Conservation (phyloP, 768 basidiomycete species). For the Lactarius sanguifluus region DNA sequence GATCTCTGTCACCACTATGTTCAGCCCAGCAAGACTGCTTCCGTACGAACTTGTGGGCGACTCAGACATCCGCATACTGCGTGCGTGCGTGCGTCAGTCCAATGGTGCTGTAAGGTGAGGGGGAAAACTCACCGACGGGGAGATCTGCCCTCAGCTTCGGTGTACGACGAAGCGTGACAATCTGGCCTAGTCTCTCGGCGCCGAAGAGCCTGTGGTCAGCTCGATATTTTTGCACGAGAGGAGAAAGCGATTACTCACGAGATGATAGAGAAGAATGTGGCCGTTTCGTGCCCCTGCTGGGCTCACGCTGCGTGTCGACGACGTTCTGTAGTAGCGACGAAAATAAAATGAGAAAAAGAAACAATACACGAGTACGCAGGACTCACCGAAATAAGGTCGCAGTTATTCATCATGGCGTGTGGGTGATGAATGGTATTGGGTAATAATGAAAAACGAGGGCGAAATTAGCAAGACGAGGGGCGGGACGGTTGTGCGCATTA, state of each 20-base stretch:
- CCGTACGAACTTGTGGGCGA: not conserved
- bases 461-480: not conserved
- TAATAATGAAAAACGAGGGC: no score
- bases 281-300: not conserved
- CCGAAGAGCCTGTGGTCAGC: conserved; percentile 1
- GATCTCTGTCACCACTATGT: not conserved
- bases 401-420: conserved; percentile 3
- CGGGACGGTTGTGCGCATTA: not conserved
- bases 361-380: not conserved
- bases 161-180: not conserved
- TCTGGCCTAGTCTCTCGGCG: conserved; percentile 4
- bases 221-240: not conserved
- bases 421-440: not conserved
- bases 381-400: not conserved
- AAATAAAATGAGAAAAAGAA: not conserved
- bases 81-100: not conserved
- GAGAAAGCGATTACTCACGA: not conserved
- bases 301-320: not conserved
- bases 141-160: not conserved
- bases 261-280: not conserved
- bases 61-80: not conserved
- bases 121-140: not conserved
- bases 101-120: not conserved
- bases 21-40: not conserved
- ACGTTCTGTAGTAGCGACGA: not conserved